Conservation (phyloP, 805 yeast genomes). For the Zygoascus biomembranicola region DNA sequence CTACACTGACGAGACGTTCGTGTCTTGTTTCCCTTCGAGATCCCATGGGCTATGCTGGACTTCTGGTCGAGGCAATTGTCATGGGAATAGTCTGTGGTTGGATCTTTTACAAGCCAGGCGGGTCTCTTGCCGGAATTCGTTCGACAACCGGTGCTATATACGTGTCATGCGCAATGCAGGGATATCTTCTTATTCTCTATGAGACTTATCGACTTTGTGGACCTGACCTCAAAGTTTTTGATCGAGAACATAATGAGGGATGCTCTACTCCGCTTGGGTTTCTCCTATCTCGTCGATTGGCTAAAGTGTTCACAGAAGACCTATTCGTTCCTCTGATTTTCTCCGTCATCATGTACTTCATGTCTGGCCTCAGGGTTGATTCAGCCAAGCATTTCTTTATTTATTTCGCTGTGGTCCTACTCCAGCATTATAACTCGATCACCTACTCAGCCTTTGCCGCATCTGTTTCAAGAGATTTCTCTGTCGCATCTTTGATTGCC, state of each 20-base stretch:
- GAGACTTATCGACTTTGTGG: conserved; percentile 52
- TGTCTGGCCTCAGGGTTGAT: conserved; percentile 59
- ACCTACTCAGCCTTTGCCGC: conserved; percentile 45
- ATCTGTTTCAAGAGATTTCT: conserved; percentile 50
- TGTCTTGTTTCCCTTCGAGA: conserved; percentile 43
- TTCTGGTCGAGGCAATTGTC: conserved; percentile 40
- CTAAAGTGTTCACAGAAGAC: conserved; percentile 64
- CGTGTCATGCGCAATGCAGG: conserved; percentile 44
- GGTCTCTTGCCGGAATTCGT: conserved; percentile 55
- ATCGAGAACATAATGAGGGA: conserved; percentile 64
- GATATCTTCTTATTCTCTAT: conserved; percentile 46
- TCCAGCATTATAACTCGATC: conserved; percentile 50
- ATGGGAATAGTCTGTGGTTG: conserved; percentile 65
- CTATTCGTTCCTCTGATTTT: conserved; percentile 51
- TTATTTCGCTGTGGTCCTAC: conserved; percentile 50
- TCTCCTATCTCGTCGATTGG: conserved; percentile 53
- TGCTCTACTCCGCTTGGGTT: conserved; percentile 62
- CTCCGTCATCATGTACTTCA: conserved; percentile 56
- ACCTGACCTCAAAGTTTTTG: conserved; percentile 46
- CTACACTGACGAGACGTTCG: conserved; percentile 39
- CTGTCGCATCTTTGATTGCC: conserved; percentile 52
- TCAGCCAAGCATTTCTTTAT: conserved; percentile 43
- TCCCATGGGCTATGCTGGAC: conserved; percentile 38
- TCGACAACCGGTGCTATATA: conserved; percentile 48
- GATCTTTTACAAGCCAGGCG: conserved; percentile 61